phyloP scores from a whole-genome alignment of 768 basidiomycete species.

The Tulasnella sp. region DNA sequence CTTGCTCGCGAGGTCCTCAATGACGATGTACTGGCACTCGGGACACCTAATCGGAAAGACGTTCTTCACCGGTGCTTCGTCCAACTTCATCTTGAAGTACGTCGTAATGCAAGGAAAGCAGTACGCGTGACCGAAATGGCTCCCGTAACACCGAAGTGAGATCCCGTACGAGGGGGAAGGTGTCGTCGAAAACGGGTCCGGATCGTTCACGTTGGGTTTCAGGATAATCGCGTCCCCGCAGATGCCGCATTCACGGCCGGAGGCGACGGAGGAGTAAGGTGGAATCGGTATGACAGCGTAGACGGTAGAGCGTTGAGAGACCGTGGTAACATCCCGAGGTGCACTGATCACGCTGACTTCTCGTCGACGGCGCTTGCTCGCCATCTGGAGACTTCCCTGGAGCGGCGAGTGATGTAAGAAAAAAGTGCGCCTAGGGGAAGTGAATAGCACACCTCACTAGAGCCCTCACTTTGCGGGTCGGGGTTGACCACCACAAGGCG shows the following conservation, averaged over 20 bases:
- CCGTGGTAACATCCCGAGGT: neutral
- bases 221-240: neutral
- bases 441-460: neutral
- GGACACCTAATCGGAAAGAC: conserved; percentile 8
- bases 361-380: neutral
- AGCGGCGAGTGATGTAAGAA: neutral
- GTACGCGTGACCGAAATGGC: neutral
- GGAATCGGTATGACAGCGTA: too few species aligned
- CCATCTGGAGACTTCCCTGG: neutral
- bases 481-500: neutral
- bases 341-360: neutral
- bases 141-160: neutral
- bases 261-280: too few species aligned
- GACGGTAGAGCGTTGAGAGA: too few species aligned
- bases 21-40: neutral
- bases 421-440: neutral
- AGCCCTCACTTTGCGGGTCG: neutral
- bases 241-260: neutral
- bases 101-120: conserved; percentile 2
- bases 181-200: neutral
- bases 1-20: neutral
- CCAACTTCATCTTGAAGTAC: neutral
- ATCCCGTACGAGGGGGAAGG: neutral
- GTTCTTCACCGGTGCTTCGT: neutral
- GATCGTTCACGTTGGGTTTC: neutral